Base-by-base conservation (phyloP, 352 stramenopile genomes). In the Sclerospora graminicola region DNA sequence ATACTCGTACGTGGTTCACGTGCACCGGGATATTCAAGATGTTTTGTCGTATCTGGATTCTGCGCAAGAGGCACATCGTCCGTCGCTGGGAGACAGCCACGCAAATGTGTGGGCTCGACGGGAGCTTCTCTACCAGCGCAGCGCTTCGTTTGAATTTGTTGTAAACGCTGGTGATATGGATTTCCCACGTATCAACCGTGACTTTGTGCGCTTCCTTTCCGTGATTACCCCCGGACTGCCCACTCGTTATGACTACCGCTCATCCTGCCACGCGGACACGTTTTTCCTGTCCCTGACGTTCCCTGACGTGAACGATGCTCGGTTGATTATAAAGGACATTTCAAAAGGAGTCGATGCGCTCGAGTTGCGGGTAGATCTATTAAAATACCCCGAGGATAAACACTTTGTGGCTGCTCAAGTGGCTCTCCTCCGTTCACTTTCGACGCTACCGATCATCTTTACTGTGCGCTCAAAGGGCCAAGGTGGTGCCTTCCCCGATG, bases 351-450 rank as follows among this genome's bases (percentile, higher is more conserved):
- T 96, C 4, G 89, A 98, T 77, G 92, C 90, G 3, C 80, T 98
- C 33, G 95, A 99, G 65, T 82, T 98, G 45, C 88, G 95, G 33
- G 89, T 97, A 8, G 95, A 98, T 69, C 62, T 98, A 51, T 66
- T 98, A 9, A 51, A 71, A 39, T 51, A 61, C 11, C 62, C 68
- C 20, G 50, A 67, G 41, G 55, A 82, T 78, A 16, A 60, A 29
- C 48, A 54, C 32, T 66, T 87, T 63, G 58, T 96, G 56, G 66
- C 74, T 56, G 37, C 64, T 55, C 75, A 90, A 51, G 73, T 83
- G 7, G 72, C 83, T 43, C 54, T 72, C 47, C 55, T 93, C 32
- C 86, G 95, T 13, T 63, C 89, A 8, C 66, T 97, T 49, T 94
- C 89, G 37, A 68, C 74, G 7, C 74, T 98, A 42, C 94, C 95